Evolutionary conservation across 2,329 filamentous ascomycete genomes (phyloP).

Genomic region (Talaromyces piceae): DNA sequence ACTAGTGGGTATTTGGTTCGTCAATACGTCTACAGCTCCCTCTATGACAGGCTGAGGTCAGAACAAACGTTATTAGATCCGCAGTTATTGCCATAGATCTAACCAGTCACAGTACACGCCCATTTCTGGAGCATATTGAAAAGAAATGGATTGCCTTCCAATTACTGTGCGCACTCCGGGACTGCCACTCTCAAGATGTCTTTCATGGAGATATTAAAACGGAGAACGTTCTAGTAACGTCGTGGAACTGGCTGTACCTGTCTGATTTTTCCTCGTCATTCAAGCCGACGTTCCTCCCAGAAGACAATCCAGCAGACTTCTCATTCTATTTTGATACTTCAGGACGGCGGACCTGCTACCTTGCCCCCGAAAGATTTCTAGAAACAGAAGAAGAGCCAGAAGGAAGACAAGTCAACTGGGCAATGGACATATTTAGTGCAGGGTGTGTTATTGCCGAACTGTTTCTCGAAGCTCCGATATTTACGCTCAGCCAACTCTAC

Average conservation of each 20-base stretch:
- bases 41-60: constrained; percentile 87
- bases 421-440: constrained; percentile 97
- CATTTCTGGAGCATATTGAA: constrained; percentile 94
- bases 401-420: constrained; percentile 65
- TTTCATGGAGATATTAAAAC: constrained; percentile 99
- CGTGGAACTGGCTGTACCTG: constrained; percentile 98
- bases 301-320: constrained; percentile 95
- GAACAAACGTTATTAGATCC: constrained; percentile 6
- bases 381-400: constrained; percentile 60
- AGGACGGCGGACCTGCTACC: constrained; percentile 82
- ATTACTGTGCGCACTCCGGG: constrained; percentile 80
- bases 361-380: constrained; percentile 88
- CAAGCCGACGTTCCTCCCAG: constrained; percentile 87
- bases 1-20: constrained; percentile 88
- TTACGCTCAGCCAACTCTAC: constrained; percentile 92
- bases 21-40: constrained; percentile 90
- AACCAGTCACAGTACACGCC: constrained; percentile 65
- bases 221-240: constrained; percentile 92
- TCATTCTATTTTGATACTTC: constrained; percentile 97
- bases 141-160: constrained; percentile 99
- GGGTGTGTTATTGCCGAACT: constrained; percentile 96
- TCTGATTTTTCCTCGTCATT: constrained; percentile 96
- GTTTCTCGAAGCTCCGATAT: constrained; percentile 92
- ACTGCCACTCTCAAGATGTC: constrained; percentile 81
- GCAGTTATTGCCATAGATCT: constrained; percentile 13